A percentile compares a stretch with the other conserved stretches of the same genome.
phyloP scores from a whole-genome alignment of 345 rosid species.

The Linum usitatissimum region DNA sequence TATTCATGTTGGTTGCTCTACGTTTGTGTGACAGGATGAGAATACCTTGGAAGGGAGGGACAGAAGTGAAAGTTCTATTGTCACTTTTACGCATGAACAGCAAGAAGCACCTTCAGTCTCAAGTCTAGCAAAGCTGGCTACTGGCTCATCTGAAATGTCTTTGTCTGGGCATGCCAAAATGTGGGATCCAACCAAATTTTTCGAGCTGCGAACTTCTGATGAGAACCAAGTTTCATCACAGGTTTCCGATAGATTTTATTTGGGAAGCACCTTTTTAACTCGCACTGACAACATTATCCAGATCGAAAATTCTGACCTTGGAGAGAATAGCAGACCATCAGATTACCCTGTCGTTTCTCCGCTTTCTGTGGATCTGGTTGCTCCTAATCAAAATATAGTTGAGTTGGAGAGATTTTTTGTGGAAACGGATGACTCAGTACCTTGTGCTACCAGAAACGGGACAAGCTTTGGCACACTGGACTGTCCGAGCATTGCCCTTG shows the following conservation, averaged over 20 bases:
- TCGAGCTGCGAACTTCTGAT: conserved; percentile 16
- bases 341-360: not conserved
- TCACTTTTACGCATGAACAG: conserved; percentile 14
- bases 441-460: not conserved
- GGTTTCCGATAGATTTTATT: not conserved
- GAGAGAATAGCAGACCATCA: not conserved
- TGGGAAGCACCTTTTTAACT: not conserved
- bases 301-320: not conserved
- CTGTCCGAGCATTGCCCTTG: not conserved
- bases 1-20: not conserved
- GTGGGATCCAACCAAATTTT: conserved; percentile 19
- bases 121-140: conserved; percentile 13
- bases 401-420: not conserved
- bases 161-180: conserved; percentile 31
- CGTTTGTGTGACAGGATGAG: conserved; percentile 25
- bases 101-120: conserved; percentile 13
- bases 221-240: conserved; percentile 14
- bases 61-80: conserved; percentile 10
- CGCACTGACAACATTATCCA: not conserved
- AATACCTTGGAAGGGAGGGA: conserved; percentile 15
- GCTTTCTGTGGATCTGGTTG: not conserved
- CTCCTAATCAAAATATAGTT: not conserved
- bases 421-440: not conserved
- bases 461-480: not conserved
- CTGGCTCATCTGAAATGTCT: conserved; percentile 24